These are phyloP conservation scores for Stagonosporopsis chrysanthemi DNA, from an alignment of 2,329 filamentous ascomycete species.

Conservation along the genomic window DNA sequence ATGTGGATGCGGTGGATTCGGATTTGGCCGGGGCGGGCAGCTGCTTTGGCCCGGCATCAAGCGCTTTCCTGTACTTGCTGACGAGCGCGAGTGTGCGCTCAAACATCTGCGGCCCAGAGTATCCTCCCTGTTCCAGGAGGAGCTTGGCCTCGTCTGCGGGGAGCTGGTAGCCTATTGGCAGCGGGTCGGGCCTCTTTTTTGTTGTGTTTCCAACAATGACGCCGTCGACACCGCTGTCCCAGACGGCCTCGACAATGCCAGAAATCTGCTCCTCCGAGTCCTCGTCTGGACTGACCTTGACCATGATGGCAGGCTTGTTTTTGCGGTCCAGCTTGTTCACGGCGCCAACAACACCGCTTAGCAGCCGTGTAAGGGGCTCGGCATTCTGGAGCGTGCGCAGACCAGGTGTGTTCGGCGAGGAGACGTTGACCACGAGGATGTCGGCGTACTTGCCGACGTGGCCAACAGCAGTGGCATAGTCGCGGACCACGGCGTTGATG, in stretches of 20 bases:
- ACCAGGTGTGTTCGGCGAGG: constrained; percentile 93
- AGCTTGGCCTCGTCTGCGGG: constrained; percentile 70
- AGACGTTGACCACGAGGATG: constrained; percentile 97
- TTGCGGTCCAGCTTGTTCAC: constrained; percentile 73
- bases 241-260: constrained; percentile 75
- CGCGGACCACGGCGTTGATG: constrained; percentile 77
- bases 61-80: constrained; percentile 70
- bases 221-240: constrained; percentile 81
- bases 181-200: constrained; percentile 75
- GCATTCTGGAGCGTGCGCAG: constrained; percentile 85
- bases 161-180: constrained; percentile 72
- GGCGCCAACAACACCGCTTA: constrained; percentile 82
- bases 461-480: constrained; percentile 89
- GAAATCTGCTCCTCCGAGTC: constrained; percentile 83
- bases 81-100: constrained; percentile 80
- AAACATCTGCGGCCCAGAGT: constrained; percentile 90
- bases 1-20: constrained; percentile 2
- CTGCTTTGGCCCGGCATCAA: constrained; percentile 55
- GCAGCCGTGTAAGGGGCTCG: constrained; percentile 80
- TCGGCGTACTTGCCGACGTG: constrained; percentile 87
- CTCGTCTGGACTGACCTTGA: constrained; percentile 97
- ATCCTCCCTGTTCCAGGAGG: constrained; percentile 81
- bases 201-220: constrained; percentile 98
- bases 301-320: constrained; percentile 85
- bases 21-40: constrained; percentile 15